Evolutionary conservation across 2,329 filamentous ascomycete genomes (phyloP), one percentile per base, ranked within the genome.

Genomic region (Cladophialophora exuberans): DNA sequence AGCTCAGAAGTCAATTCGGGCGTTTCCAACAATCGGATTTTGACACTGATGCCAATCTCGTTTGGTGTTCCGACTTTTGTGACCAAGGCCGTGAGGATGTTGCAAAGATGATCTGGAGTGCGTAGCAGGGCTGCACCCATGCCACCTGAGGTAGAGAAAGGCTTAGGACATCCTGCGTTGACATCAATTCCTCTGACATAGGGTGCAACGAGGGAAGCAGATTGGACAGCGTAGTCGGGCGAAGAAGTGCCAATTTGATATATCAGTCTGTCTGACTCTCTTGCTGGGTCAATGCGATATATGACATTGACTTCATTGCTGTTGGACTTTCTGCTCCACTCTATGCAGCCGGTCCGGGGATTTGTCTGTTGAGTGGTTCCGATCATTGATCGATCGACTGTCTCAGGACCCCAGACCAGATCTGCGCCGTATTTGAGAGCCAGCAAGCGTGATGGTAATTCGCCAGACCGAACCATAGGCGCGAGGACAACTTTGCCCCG

Each of bases 401-500:
- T 97, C 73, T 99, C 94, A 25, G 94, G 94, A 10, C 94, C 93
- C 93, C 94, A 99, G 63, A 99, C 94, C 13, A 99, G 80, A 73
- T 99, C 94, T 48, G 94, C 94, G 63, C 94, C 94, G 71, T 99
- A 97, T 68, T 95, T 89, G 59, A 99, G 83, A 26, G 94, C 90
- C 38, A 96, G 76, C 22, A 99, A 81, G 55, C 94, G 86, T 33
- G 90, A 94, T 2, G 94, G 93, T 57, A 97, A 78, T 77, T 99
- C 94, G 69, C 94, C 94, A n/a, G 90, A 96, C 64, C 94, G 88
- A 54, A 97, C 93, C 94, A 99, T 99, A 35, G 94, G 94, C 59
- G 94, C 94, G 61, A 99, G 87, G 39, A 97, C 94, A 62, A 97
- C 76, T 73, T 95, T 97, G 73, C 89, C 88, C 65, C 93, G 84